Evolutionary conservation across 1,139 yeast genomes (phyloP).

Genomic region (Sugiyamaella novakii): DNA sequence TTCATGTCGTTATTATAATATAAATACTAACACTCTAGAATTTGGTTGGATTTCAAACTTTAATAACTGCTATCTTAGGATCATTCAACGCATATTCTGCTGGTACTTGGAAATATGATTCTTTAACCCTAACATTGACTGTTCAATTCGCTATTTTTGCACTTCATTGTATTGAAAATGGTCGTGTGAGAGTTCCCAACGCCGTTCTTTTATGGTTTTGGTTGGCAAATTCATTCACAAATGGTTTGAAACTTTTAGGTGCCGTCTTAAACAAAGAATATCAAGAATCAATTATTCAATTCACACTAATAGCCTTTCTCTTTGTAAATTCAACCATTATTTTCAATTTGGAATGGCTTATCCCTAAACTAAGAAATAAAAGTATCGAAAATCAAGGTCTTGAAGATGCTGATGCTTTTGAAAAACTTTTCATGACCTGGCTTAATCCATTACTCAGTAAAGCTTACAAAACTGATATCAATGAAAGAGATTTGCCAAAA

Average conservation of each 20-base stretch:
- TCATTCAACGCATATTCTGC: neutral
- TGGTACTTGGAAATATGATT: constrained; percentile 5
- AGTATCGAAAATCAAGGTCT: constrained; percentile 39
- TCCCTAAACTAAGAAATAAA: constrained; percentile 24
- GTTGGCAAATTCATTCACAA: constrained; percentile 55
- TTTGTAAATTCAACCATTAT: constrained; percentile 20
- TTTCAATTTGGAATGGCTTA: constrained; percentile 26
- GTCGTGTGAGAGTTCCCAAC: constrained; percentile 61
- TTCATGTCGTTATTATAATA: too few species aligned
- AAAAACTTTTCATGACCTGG: constrained; percentile 79
- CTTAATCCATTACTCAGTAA: constrained; percentile 79
- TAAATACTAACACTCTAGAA: constrained; percentile 13
- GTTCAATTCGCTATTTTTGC: constrained; percentile 48
- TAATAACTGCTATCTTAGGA: constrained; percentile 4
- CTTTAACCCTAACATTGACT: constrained; percentile 8
- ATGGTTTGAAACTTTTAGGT: constrained; percentile 49
- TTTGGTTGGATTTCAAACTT: constrained; percentile 12
- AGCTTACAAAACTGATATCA: constrained; percentile 68
- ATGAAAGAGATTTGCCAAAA: constrained; percentile 77
- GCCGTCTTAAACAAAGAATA: constrained; percentile 18
- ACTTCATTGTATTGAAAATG: constrained; percentile 71
- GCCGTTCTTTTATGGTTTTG: constrained; percentile 72
- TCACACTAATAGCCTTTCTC: constrained; percentile 14
- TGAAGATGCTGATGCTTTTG: constrained; percentile 77
- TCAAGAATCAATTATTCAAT: constrained; percentile 16